Evolutionary conservation across 345 rosid genomes (phyloP).

Genomic region (Pugionium dolabratum): DNA sequence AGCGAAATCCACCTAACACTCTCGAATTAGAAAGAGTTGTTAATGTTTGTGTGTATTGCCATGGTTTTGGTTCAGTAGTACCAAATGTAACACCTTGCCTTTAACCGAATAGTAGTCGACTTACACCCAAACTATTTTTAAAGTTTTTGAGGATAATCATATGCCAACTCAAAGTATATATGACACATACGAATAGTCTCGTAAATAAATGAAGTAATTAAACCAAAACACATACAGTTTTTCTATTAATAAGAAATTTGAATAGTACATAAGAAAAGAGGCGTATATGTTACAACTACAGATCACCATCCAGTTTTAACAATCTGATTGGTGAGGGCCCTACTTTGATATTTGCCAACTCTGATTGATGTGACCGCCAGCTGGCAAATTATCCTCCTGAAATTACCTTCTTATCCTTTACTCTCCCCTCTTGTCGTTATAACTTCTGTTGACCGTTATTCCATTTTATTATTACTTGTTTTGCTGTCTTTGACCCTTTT

Average conservation of each 20-base stretch:
- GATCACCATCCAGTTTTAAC: constrained; percentile 41
- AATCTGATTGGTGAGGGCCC: constrained; percentile 38
- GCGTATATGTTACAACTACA: constrained; percentile 39
- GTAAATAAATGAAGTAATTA: neutral
- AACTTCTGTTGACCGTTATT: constrained; percentile 4
- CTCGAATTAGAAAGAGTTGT: too few species aligned
- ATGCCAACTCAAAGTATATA: too few species aligned
- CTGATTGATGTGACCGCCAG: constrained; percentile 43
- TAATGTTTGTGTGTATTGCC: too few species aligned
- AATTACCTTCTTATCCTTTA: constrained; percentile 16
- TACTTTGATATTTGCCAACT: constrained; percentile 39
- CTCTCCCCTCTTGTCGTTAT: too few species aligned
- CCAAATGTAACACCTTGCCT: too few species aligned
- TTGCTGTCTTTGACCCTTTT: neutral
- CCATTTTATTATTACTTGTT: neutral
- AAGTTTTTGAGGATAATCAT: too few species aligned
- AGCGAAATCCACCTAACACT: too few species aligned
- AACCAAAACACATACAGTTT: constrained; percentile 1
- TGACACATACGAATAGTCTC: too few species aligned
- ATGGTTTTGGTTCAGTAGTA: too few species aligned
- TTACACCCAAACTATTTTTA: too few species aligned
- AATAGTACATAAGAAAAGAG: constrained; percentile 17
- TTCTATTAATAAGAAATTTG: neutral
- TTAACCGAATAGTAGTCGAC: too few species aligned
- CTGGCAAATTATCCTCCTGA: constrained; percentile 22